These are phyloP conservation scores for Gryganskiella cystojenkinii DNA, from an alignment of 192 early-diverging fungal genomes.

Conservation along the genomic window DNA sequence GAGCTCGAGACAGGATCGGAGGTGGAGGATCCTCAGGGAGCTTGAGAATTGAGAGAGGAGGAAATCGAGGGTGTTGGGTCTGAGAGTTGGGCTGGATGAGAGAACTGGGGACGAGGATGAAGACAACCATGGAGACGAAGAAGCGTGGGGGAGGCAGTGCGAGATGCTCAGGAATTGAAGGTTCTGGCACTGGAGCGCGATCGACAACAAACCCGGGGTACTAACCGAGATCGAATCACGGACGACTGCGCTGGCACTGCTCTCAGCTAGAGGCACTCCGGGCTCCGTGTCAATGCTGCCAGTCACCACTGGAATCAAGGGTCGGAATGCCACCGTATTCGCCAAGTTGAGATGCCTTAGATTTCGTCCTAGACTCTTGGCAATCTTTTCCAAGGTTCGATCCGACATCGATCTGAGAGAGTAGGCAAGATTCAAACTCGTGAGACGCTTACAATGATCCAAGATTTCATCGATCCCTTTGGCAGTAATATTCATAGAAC, in stretches of 20 bases:
- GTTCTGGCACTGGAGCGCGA: conserved; percentile 9
- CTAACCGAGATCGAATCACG: conserved; percentile 4
- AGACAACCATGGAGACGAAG: too few species aligned
- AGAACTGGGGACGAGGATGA: too few species aligned
- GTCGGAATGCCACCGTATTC: too few species aligned
- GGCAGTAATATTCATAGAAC: conserved; percentile 31
- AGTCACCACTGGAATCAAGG: too few species aligned
- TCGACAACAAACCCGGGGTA: conserved; percentile 5
- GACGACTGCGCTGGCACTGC: conserved; percentile 4
- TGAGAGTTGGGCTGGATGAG: neutral
- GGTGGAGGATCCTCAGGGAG: neutral
- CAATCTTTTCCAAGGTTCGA: neutral
- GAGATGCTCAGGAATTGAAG: conserved; percentile 18
- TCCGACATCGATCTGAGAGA: neutral
- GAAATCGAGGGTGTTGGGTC: neutral
- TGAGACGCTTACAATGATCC: neutral
- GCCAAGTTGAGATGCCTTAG: neutral
- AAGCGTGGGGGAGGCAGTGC: neutral
- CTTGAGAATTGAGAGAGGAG: neutral
- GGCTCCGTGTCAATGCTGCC: too few species aligned
- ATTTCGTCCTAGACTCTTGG: neutral
- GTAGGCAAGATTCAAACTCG: neutral
- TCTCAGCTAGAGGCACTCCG: conserved; percentile 1
- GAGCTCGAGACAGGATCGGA: conserved; percentile 17
- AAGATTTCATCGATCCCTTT: conserved; percentile 6